Evolutionary conservation across 441 rosid genomes (phyloP).

Genomic region (Daphne laureola): DNA sequence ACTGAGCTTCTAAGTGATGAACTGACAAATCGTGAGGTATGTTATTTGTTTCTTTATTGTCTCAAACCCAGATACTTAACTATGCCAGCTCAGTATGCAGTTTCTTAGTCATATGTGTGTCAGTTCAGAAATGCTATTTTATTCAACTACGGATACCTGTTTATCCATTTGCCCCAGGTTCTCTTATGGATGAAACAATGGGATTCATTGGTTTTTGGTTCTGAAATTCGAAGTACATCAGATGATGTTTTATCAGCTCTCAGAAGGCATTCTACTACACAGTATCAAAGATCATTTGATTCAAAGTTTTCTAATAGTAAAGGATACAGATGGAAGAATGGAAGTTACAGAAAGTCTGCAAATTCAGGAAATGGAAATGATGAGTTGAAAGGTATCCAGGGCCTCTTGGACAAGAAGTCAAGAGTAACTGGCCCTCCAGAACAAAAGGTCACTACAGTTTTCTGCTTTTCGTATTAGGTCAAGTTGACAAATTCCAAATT

Average conservation of each 20-base stretch:
- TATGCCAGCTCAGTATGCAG: too few relatives aligned
- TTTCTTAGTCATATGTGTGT: too few relatives aligned
- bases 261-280: constrained; percentile 77
- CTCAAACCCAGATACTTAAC: neutral
- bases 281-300: constrained; percentile 44
- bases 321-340: constrained; percentile 43
- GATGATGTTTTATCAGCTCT: constrained; percentile 88
- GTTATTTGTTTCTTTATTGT: constrained; percentile 11
- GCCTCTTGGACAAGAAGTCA: constrained; percentile 43
- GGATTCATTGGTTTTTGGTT: constrained; percentile 98
- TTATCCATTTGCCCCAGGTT: constrained; percentile 43
- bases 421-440: constrained; percentile 73
- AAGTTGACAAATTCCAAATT: too few relatives aligned
- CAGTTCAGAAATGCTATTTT: neutral
- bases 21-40: constrained; percentile 94
- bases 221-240: constrained; percentile 87
- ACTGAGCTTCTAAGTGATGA: constrained; percentile 99
- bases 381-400: constrained; percentile 34
- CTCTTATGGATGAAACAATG: constrained; percentile 97
- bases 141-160: constrained; percentile 13
- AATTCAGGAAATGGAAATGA: constrained; percentile 27
- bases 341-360: constrained; percentile 33
- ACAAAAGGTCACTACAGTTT: constrained; percentile 49
- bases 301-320: constrained; percentile 36
- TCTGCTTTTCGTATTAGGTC: too few relatives aligned